Base-by-base conservation (phyloP, 768 basidiomycete species). In the Lactarius indigo region DNA sequence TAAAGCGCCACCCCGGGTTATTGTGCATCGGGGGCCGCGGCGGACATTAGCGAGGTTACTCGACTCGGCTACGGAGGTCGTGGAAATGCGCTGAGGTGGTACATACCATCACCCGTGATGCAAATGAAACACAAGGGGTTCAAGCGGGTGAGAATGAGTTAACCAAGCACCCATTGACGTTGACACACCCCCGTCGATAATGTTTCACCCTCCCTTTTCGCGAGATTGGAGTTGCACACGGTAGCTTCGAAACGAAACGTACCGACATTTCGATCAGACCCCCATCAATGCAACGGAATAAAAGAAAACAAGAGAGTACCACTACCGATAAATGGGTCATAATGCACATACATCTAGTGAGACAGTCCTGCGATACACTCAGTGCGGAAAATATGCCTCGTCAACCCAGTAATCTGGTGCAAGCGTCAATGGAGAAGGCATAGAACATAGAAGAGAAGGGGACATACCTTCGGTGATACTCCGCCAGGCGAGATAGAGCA, bases 401-500 rank as follows among this genome's bases (percentile, higher is more conserved):
- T 82, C 80, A 68, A 81, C 82, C 84, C 84, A 85, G 39, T 74
- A 73, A 39, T 79, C 78, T 79, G 72, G 60, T 3, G 35, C 12
- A 26, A 2, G 56, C 13, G 35, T 70, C 47, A 68, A 59, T 17
- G 61, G 7, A 15, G 15, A 15, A 28, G 35, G 28, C 20, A 15
- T 55, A 9, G 3, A 31, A 15, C 20, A 33, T n/a, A 2, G 59
- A 60, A 0, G 15, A 1, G 26, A 37, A 6, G 52, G 28, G 56
- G n/a, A 79, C 84, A 59, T 65, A 88, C 92, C 91, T 86, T 96
- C 94, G 20, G 94, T 95, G 64, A 95, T 92, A 74, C 88, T 88
- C 76, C 81, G 81, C 95, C 95, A 96, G n/a, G 85, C 93, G 18
- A 87, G 74, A 75, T 85, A 94, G 23, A 96, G 68, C 4, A 85